Base-by-base conservation (phyloP, 345 rosid species). In the Iberis pinnata region DNA sequence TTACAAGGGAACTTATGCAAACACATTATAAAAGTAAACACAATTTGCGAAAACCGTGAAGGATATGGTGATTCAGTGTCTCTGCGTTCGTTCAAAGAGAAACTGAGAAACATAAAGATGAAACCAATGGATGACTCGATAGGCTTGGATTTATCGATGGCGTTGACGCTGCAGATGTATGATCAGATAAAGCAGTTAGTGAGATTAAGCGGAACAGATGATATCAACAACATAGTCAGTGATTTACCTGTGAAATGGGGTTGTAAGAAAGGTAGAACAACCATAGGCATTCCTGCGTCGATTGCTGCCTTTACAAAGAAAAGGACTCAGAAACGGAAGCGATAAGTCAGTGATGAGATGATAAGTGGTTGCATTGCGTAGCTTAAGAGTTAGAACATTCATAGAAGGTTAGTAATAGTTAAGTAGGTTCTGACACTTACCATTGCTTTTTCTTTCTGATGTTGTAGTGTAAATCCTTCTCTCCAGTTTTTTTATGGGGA, bases 1-100 rank as follows among this genome's bases (percentile, higher is more conserved):
- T 60, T 81, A 75, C 98, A 78, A 63, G 98, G 95, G 43, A 88
- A 88, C 69, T 65, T 92, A 42, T 92, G 98, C 86, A 92, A 92
- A 69, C 98, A 92, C 67, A 82, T 88, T 68, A 69, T 85, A 32
- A 88, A 88, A 76, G 96, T 83, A 36, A 88, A 88, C 48, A 73
- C 79, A 76, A 69, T 79, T 0, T 78, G 86, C 29, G 80, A 74
- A 67, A 72, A 69, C 54, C 58, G 15, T 8, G 45, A 55, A 69
- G 73, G 71, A 3, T 73, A 53, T 56, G 70, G 61, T 46, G 78
- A 73, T 37, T 78, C 84, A 45, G 78, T 85, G 84, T 92, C 98
- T 9, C 73, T 73, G 49, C 75, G 39, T 53, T 83, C 96, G 3
- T 70, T 84, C 27, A 73, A 65, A 54, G 82, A 80, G 63, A 72